Conservation (phyloP, 495 filamentous ascomycete species). For the Aspergillus avenaceus region DNA sequence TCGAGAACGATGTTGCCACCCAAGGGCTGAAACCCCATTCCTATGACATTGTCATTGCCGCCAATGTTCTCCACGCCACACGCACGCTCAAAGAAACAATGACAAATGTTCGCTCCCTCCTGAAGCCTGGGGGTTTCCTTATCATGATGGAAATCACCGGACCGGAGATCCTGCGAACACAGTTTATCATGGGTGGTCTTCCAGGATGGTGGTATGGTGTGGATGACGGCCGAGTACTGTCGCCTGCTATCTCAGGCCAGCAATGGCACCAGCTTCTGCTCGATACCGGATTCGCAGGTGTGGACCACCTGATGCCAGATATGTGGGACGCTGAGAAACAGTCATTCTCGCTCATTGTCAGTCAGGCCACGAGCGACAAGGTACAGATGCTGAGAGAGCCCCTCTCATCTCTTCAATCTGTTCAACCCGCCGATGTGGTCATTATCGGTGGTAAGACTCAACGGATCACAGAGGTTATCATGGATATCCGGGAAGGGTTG, state of each 20-base stretch:
- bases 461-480: background rate
- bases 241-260: slow-evolving; percentile 1
- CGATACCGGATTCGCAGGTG: slow-evolving; percentile 39
- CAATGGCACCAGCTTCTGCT: slow-evolving; percentile 36
- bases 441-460: background rate
- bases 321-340: background rate
- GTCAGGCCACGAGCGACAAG: background rate
- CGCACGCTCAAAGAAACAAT: background rate
- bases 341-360: background rate
- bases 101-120: slow-evolving; percentile 14
- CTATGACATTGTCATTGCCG: slow-evolving; percentile 41
- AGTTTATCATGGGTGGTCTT: slow-evolving; percentile 11
- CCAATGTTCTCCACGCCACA: slow-evolving; percentile 17
- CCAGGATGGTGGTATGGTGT: slow-evolving; percentile 25
- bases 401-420: too few relatives aligned
- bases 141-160: slow-evolving; percentile 39
- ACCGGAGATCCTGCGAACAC: slow-evolving; percentile 22
- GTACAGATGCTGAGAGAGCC: background rate
- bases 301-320: slow-evolving; percentile 25
- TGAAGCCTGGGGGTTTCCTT: slow-evolving; percentile 42
- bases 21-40: slow-evolving; percentile 34
- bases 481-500: background rate
- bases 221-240: slow-evolving; percentile 10
- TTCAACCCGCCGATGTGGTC: background rate
- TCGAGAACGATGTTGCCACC: slow-evolving; percentile 17